Percentiles rank a stretch among this genome's conserved stretches.
Evolutionary conservation across 108 stramenopile species (phyloP).

Genomic region (Nitzschia sp.): DNA sequence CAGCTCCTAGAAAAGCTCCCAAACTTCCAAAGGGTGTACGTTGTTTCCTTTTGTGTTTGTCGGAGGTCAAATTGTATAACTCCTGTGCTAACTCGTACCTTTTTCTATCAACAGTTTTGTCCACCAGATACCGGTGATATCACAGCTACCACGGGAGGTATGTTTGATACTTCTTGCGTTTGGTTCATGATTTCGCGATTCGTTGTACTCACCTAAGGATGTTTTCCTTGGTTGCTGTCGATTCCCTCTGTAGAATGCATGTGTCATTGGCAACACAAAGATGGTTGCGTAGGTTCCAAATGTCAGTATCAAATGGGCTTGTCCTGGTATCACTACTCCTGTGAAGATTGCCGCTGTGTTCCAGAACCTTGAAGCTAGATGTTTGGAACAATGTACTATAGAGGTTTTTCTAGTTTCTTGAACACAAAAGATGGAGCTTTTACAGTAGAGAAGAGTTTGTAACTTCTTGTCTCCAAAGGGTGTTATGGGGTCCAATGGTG

Average conservation of each 20-base stretch:
- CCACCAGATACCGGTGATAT: slow-evolving; percentile 64
- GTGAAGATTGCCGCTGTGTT: slow-evolving; percentile 78
- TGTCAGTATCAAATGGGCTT: slow-evolving; percentile 78
- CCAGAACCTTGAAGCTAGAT: slow-evolving; percentile 37
- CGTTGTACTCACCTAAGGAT: not conserved
- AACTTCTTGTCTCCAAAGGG: too few relatives aligned
- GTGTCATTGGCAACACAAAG: slow-evolving; percentile 82
- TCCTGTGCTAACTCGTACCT: too few relatives aligned
- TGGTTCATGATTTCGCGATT: not conserved
- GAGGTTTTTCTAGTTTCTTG: too few relatives aligned
- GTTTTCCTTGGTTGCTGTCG: not conserved
- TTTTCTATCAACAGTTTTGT: slow-evolving; percentile 43
- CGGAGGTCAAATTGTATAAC: too few relatives aligned
- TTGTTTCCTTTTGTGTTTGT: not conserved
- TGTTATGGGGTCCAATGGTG: too few relatives aligned
- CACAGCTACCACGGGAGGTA: slow-evolving; percentile 79
- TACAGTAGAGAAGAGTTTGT: too few relatives aligned
- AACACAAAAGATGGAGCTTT: too few relatives aligned
- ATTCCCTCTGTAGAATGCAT: slow-evolving; percentile 69
- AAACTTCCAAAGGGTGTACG: slow-evolving; percentile 25
- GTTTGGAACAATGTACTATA: too few relatives aligned
- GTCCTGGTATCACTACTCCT: slow-evolving; percentile 82
- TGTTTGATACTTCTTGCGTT: slow-evolving; percentile 5
- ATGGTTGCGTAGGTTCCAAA: slow-evolving; percentile 67
- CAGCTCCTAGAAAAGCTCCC: slow-evolving; percentile 13